phyloP scores from a whole-genome alignment of 192 early-diverging fungal species.

The Coemansia sp. region DNA sequence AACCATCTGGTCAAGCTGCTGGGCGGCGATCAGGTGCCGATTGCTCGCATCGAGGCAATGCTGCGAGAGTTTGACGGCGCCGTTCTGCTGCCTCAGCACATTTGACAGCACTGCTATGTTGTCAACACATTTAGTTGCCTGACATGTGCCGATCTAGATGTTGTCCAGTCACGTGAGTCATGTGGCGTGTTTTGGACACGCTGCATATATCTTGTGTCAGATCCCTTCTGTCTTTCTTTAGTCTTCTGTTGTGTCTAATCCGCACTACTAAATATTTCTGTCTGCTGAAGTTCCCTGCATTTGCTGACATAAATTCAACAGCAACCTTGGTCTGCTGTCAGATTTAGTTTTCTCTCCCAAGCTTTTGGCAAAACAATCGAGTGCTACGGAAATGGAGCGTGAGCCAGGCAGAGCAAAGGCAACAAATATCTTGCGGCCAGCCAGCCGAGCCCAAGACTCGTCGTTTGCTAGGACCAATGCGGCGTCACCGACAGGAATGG shows the following conservation, averaged over 20 bases:
- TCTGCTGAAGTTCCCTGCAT: not conserved
- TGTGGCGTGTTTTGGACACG: constrained; percentile 8
- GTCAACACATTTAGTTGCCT: constrained; percentile 20
- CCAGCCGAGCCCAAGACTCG: constrained; percentile 43
- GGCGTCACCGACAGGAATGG: constrained; percentile 12
- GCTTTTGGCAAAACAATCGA: not conserved
- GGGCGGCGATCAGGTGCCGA: constrained; percentile 27
- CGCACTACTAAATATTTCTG: not conserved
- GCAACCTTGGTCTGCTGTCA: not conserved
- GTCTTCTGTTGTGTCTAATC: not conserved
- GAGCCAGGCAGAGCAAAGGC: constrained; percentile 52
- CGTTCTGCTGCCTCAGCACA: constrained; percentile 37
- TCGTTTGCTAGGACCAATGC: constrained; percentile 1
- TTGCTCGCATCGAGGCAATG: constrained; percentile 25
- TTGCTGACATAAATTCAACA: not conserved
- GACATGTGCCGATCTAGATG: not conserved
- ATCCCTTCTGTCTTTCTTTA: not conserved
- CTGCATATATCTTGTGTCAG: not conserved
- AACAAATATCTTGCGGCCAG: constrained; percentile 48
- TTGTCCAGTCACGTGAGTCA: not conserved
- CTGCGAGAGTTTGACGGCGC: constrained; percentile 36
- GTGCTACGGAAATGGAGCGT: constrained; percentile 34
- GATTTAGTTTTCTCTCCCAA: not conserved
- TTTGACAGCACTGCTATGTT: not conserved
- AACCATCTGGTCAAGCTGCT: constrained; percentile 50